Evolutionary conservation across 140 eudicot species (phyloP), one percentile per base, ranked within the genome.

Genomic region (Erigeron philadelphicus): DNA sequence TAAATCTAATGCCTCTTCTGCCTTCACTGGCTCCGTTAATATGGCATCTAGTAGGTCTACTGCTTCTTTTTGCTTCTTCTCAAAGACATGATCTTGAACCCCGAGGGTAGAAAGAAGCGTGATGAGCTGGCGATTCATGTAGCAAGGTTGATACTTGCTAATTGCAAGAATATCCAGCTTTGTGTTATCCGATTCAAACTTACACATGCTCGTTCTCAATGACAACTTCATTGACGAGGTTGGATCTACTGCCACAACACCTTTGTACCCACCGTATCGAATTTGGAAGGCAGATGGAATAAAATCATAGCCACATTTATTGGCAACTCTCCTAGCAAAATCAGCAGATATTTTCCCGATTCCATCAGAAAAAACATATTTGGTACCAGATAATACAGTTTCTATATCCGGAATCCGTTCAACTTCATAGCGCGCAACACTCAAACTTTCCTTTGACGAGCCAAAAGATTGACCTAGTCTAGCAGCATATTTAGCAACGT

Each of bases 401-500:
- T 71, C 75, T 57, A 88, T 61, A 73, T 93, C 98, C 8, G 82
- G 77, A 58, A 93, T 83, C 7, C 17, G 48, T 72, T 83, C 83
- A 8, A 78, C 67, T 71, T 93, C 98, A 72, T 85, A 12, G 18
- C 15, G 7, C 12, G 52, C 42, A 63, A 93, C 96, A 17, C 66
- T 86, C 44, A 93, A 70, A 49, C 94, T 86, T 81, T 93, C 98
- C 8, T 80, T 93, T 11, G 96, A 93, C 6, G 98, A 89, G 72
- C 95, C 80, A 10, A 93, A 89, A 17, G 96, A 93, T 67, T 93
- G 98, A 68, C 98, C 98, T 12, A 93, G 95, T 57, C 98, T 82
- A 7, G 98, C 98, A 41, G 98, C 96, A 82, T 87, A 93, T 79
- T 89, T 93, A n/a, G 98, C 98, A 70, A 93, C 96, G 57, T 93